Percentiles rank a stretch among this genome's conserved stretches.
These are phyloP conservation scores for Prosopis cineraria DNA, from an alignment of 306 rosid species.

Conservation along the genomic window DNA sequence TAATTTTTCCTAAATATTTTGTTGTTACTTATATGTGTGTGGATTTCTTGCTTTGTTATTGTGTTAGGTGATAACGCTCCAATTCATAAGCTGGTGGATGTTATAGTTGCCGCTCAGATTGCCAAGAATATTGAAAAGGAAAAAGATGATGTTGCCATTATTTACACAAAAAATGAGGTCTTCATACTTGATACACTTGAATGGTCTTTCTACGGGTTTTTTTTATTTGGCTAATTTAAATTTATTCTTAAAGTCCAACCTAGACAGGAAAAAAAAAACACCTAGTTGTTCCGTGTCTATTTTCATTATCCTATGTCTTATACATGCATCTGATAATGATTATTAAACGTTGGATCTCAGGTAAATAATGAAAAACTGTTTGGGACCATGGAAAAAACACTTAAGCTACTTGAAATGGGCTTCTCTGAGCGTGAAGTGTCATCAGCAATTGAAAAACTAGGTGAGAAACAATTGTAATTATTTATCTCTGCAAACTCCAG, in stretches of 20 bases:
- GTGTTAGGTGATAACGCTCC: slow-evolving; percentile 72
- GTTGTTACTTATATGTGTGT: background rate
- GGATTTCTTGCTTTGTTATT: slow-evolving; percentile 33
- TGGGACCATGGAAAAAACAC: slow-evolving; percentile 89
- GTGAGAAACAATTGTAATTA: slow-evolving; percentile 50
- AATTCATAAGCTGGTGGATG: slow-evolving; percentile 75
- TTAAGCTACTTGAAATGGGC: slow-evolving; percentile 90
- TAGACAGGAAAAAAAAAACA: background rate
- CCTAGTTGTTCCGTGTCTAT: background rate
- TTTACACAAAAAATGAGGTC: slow-evolving; percentile 65
- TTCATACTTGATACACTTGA: slow-evolving; percentile 34
- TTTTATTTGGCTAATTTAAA: slow-evolving; percentile 2
- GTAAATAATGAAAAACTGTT: slow-evolving; percentile 64
- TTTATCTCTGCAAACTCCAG: slow-evolving; percentile 14
- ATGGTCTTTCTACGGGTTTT: slow-evolving; percentile 26
- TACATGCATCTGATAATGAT: slow-evolving; percentile 18
- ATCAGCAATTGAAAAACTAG: slow-evolving; percentile 75
- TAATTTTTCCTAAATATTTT: too few relatives aligned
- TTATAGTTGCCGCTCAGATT: slow-evolving; percentile 80
- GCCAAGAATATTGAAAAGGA: slow-evolving; percentile 68
- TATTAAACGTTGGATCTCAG: slow-evolving; percentile 41
- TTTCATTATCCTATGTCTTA: slow-evolving; percentile 1
- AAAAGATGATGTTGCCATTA: slow-evolving; percentile 44
- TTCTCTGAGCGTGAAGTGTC: slow-evolving; percentile 92
- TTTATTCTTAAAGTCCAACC: slow-evolving; percentile 14